A percentile compares a stretch with the other conserved stretches of the same genome.
These are phyloP conservation scores for Diaporthe batatas DNA, from an alignment of 2,329 filamentous ascomycete genomes.

Conservation along the genomic window DNA sequence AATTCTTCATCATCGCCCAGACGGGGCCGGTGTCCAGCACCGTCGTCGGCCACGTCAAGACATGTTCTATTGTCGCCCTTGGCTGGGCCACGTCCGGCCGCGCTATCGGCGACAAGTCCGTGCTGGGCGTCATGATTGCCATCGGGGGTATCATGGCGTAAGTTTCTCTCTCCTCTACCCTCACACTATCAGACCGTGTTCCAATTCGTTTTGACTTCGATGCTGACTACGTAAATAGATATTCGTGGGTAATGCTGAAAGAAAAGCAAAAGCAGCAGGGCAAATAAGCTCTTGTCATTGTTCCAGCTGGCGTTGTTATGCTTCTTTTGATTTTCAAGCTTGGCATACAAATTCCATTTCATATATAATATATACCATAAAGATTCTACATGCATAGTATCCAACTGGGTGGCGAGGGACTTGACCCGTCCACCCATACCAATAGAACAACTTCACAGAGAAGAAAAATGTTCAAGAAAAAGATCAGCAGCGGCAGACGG, in stretches of 20 bases:
- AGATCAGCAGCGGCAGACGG: background rate
- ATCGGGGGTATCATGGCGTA: slow-evolving; percentile 70
- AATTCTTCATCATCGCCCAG: slow-evolving; percentile 73
- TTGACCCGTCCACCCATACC: background rate
- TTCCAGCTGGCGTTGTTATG: slow-evolving; percentile 6
- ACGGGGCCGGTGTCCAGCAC: slow-evolving; percentile 75
- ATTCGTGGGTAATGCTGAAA: slow-evolving; percentile 62
- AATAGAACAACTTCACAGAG: background rate
- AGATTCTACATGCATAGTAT: background rate
- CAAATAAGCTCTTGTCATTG: slow-evolving; percentile 27
- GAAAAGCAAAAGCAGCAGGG: slow-evolving; percentile 51
- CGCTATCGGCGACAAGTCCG: slow-evolving; percentile 67
- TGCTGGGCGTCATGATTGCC: slow-evolving; percentile 68
- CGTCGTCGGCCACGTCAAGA: slow-evolving; percentile 76
- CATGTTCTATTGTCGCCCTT: slow-evolving; percentile 73
- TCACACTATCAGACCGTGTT: no score
- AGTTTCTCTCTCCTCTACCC: slow-evolving; percentile 48
- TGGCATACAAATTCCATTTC: background rate
- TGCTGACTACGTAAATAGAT: slow-evolving; percentile 51
- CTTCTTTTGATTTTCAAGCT: background rate
- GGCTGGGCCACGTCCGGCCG: slow-evolving; percentile 71
- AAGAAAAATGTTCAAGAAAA: background rate
- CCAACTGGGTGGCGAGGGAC: background rate
- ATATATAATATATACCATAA: slow-evolving; percentile 4
- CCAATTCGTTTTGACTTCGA: background rate